Base-by-base conservation (phyloP, 768 basidiomycete species). In the Hemileccinum impolitum region DNA sequence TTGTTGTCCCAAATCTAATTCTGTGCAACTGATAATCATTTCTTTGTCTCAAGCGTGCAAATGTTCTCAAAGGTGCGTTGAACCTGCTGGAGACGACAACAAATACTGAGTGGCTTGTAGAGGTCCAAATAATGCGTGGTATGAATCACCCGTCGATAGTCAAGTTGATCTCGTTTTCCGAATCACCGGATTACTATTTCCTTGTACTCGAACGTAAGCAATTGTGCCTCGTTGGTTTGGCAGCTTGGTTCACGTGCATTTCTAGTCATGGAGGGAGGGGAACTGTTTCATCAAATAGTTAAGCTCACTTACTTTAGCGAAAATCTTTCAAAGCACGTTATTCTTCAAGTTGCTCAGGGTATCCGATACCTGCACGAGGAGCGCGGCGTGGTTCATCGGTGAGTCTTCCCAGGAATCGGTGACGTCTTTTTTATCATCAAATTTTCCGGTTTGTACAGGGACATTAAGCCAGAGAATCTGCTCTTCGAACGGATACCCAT, bases 91-190 rank as follows among this genome's bases (percentile, higher is more conserved):
- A 41, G 4, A 23, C 10, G 17, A 28, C 7, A 19, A 38, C 50
- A 32, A 45, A 52, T 47, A 13, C 43, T 48, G 13, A 55, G 34
- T 31, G 10, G 31, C 47, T 41, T 50, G 6, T 65, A 92, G 96
- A 99, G 84, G 96, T 99, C 12, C 94, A 96, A 70, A 98, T 99
- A 63, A 99, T 99, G 95, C 89, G 94, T 31, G 90, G 91, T 14
- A 89, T 82, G 45, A 84, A 87, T 54, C 94, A 98, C 62, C 86
- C 92, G n/a, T 80, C 86, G 23, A 86, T 99, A 61, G 87, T 98
- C 62, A 94, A 93, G 68, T 84, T 99, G 15, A 72, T 85, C 36
- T 87, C 87, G 39, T 98, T 98, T 66, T 91, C 84, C 53, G 96
- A 99, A 70, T 93, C 92, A 11, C 74, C 76, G 19, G 94, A 98